Percentiles rank a stretch among this genome's conserved stretches.
Evolutionary conservation across 352 stramenopile genomes (phyloP).

Genomic region (Phytophthora boehmeriae): DNA sequence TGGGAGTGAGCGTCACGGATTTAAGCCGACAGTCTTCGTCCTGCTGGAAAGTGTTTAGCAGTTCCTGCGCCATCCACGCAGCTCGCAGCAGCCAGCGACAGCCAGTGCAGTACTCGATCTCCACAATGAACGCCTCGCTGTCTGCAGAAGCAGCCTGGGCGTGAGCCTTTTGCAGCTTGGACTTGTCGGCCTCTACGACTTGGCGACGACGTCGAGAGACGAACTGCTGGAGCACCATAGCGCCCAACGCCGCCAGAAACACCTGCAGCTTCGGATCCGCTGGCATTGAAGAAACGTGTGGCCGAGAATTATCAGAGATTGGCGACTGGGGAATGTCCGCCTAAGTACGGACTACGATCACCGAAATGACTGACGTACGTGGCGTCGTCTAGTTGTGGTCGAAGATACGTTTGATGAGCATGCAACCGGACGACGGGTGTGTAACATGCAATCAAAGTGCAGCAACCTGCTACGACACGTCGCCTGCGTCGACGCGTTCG

Average conservation of each 20-base stretch:
- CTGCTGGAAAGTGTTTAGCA: conserved; percentile 92
- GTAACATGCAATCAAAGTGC: conserved; percentile 29
- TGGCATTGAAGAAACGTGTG: conserved; percentile 20
- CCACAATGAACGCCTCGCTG: conserved; percentile 56
- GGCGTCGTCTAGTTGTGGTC: conserved; percentile 21
- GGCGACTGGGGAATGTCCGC: background rate
- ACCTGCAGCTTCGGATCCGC: conserved; percentile 27
- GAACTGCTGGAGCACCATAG: conserved; percentile 54
- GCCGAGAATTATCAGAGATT: conserved; percentile 14
- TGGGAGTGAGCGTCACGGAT: conserved; percentile 71
- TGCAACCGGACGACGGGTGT: conserved; percentile 2
- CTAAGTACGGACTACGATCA: conserved; percentile 22
- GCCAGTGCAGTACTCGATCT: conserved; percentile 93
- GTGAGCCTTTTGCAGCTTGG: conserved; percentile 14
- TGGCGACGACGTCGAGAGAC: conserved; percentile 21
- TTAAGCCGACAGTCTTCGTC: conserved; percentile 56
- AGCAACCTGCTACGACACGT: conserved; percentile 19
- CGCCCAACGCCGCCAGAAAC: conserved; percentile 32
- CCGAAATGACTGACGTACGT: conserved; percentile 19
- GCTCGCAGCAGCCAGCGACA: conserved; percentile 91
- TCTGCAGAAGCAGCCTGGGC: conserved; percentile 1
- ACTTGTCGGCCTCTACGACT: conserved; percentile 1
- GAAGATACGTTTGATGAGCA: background rate
- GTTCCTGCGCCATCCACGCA: conserved; percentile 91
- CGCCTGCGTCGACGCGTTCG: conserved; percentile 20